These are phyloP conservation scores for Nemania sp. DNA, from an alignment of 2,329 filamentous ascomycete species.

Conservation along the genomic window DNA sequence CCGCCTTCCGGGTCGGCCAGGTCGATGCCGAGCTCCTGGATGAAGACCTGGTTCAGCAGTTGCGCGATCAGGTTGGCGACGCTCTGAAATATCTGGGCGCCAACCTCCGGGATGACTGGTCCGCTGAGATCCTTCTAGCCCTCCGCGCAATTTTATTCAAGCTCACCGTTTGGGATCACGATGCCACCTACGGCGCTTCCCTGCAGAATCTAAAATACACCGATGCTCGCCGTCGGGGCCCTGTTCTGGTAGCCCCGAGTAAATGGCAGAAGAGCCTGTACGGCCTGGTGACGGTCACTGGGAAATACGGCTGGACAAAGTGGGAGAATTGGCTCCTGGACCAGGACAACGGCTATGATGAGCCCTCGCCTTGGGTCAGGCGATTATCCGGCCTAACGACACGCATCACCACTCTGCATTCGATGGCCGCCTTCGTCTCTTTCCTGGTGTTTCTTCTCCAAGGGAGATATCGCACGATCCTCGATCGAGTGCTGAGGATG, in stretches of 20 bases:
- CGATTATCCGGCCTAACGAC: slow-evolving; percentile 72
- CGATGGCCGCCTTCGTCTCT: slow-evolving; percentile 78
- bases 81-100: slow-evolving; percentile 82
- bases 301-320: slow-evolving; percentile 86
- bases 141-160: slow-evolving; percentile 87
- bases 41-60: slow-evolving; percentile 84
- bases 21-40: slow-evolving; percentile 95
- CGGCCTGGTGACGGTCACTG: slow-evolving; percentile 82
- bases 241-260: slow-evolving; percentile 71
- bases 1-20: slow-evolving; percentile 91
- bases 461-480: slow-evolving; percentile 85
- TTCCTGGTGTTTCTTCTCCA: slow-evolving; percentile 92
- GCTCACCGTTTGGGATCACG: slow-evolving; percentile 93
- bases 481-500: slow-evolving; percentile 83
- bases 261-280: slow-evolving; percentile 83
- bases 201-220: slow-evolving; percentile 90
- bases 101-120: slow-evolving; percentile 82
- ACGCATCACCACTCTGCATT: slow-evolving; percentile 72
- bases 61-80: slow-evolving; percentile 85
- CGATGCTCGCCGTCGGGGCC: slow-evolving; percentile 71
- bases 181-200: slow-evolving; percentile 91
- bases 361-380: slow-evolving; percentile 55
- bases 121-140: slow-evolving; percentile 78
- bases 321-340: slow-evolving; percentile 87
- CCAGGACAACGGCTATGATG: slow-evolving; percentile 75